These are phyloP conservation scores for Linnemannia zychae DNA, from an alignment of 192 early-diverging fungal species.

Conservation along the genomic window DNA sequence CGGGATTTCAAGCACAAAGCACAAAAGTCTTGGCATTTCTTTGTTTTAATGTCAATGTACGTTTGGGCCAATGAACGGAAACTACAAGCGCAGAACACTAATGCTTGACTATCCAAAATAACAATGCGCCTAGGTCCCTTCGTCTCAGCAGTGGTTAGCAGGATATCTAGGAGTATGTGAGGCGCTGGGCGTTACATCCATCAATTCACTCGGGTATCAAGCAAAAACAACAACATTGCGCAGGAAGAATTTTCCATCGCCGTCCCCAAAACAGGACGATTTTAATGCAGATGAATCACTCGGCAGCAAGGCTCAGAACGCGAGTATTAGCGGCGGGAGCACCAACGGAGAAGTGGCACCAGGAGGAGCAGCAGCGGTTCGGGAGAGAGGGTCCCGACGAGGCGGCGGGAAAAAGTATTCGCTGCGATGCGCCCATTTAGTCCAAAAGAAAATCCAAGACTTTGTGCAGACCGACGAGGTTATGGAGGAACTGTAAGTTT, in stretches of 20 bases:
- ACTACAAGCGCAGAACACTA: not conserved
- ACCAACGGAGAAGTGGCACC: not conserved
- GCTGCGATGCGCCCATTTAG: slow-evolving; percentile 32
- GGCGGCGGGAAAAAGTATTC: slow-evolving; percentile 41
- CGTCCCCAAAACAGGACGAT: not conserved
- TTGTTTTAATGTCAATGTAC: not conserved
- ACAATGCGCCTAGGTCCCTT: slow-evolving; percentile 14
- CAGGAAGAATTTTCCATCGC: not conserved
- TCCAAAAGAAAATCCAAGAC: slow-evolving; percentile 43
- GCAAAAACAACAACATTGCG: not conserved
- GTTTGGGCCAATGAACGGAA: not conserved
- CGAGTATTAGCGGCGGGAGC: slow-evolving; percentile 13
- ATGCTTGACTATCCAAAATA: not conserved
- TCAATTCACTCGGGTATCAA: not conserved
- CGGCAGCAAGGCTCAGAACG: not conserved
- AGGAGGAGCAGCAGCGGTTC: not conserved
- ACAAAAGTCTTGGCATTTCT: slow-evolving; percentile 45
- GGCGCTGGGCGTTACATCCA: slow-evolving; percentile 20
- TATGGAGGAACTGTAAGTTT: slow-evolving; percentile 50
- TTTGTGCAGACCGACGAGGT: slow-evolving; percentile 51
- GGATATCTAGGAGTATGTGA: slow-evolving; percentile 42
- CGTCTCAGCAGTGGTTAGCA: slow-evolving; percentile 45
- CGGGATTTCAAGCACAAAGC: not conserved
- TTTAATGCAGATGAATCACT: not conserved
- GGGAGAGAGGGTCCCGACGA: slow-evolving; percentile 13